A percentile compares a stretch with the other conserved stretches of the same genome.
Conservation (phyloP, 108 stramenopile genomes). For the Pseudonitzschia pungens region DNA sequence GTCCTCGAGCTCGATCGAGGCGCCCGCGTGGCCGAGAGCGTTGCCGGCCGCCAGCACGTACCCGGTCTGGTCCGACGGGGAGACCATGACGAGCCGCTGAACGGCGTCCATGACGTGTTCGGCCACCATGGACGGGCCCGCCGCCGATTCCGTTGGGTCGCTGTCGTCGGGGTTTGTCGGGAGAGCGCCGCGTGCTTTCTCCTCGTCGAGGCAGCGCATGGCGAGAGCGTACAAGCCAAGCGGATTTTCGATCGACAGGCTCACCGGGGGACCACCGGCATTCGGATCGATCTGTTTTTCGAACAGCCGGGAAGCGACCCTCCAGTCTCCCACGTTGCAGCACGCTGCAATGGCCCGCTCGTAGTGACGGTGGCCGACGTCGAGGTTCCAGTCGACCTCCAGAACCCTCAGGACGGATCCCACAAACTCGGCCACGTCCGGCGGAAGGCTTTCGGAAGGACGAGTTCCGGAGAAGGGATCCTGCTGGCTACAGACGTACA, state of each 20-base stretch:
- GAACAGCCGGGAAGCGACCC: constrained; percentile 63
- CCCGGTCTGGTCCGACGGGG: constrained; percentile 58
- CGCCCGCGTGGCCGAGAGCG: constrained; percentile 75
- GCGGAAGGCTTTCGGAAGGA: neutral
- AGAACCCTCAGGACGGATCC: constrained; percentile 36
- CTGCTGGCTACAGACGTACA: constrained; percentile 20
- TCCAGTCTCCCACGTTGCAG: constrained; percentile 55
- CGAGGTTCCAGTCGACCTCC: constrained; percentile 54
- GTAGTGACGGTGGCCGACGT: constrained; percentile 54
- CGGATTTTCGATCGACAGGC: constrained; percentile 36
- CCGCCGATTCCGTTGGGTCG: neutral
- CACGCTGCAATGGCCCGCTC: constrained; percentile 55
- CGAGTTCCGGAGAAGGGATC: neutral
- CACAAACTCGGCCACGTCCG: neutral
- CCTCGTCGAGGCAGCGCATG: constrained; percentile 13
- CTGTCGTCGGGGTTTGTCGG: neutral
- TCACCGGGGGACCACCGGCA: constrained; percentile 41
- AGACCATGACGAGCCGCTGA: constrained; percentile 67
- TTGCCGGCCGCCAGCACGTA: constrained; percentile 80
- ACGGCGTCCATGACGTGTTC: constrained; percentile 73
- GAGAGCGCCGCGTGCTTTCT: constrained; percentile 7
- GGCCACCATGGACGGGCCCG: constrained; percentile 23
- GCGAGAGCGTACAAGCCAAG: constrained; percentile 65
- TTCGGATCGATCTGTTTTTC: constrained; percentile 64
- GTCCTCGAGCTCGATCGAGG: constrained; percentile 59